Conservation (phyloP, 1,284 basidiomycete genomes). For the Albatrellus sp. region DNA sequence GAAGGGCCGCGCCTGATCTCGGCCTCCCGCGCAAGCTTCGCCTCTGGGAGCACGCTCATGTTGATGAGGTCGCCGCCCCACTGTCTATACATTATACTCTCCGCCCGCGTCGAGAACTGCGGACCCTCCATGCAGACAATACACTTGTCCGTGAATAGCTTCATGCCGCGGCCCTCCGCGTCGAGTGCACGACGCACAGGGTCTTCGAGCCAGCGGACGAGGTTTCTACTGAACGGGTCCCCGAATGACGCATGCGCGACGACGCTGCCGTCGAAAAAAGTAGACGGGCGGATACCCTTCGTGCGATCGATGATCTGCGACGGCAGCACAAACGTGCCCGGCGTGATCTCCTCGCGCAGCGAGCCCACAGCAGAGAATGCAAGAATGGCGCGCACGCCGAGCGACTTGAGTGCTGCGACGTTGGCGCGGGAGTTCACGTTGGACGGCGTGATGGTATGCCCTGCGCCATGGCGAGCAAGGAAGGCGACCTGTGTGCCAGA, state of each 20-base stretch:
- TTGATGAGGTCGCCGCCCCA: conserved; percentile 95
- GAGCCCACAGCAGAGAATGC: conserved; percentile 96
- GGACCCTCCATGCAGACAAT: conserved; percentile 98
- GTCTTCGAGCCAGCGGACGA: conserved; percentile 60
- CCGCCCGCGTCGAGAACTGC: conserved; percentile 89
- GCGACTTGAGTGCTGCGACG: conserved; percentile 88
- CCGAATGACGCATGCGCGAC: conserved; percentile 94
- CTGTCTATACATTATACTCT: conserved; percentile 87
- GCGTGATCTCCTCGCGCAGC: conserved; percentile 89
- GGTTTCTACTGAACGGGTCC: conserved; percentile 69
- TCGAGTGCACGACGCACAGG: conserved; percentile 56
- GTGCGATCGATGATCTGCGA: conserved; percentile 95
- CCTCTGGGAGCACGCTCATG: conserved; percentile 93
- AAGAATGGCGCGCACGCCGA: conserved; percentile 83
- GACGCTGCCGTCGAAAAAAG: conserved; percentile 78
- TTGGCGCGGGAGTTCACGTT: conserved; percentile 81
- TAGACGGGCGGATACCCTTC: conserved; percentile 78
- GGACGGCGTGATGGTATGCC: conserved; percentile 68
- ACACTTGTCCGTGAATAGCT: conserved; percentile 71
- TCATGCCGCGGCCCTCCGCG: conserved; percentile 38
- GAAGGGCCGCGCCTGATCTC: conserved; percentile 64
- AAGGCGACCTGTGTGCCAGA: conserved; percentile 79
- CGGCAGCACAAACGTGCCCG: conserved; percentile 84
- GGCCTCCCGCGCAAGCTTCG: conserved; percentile 91
- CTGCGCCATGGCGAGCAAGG: conserved; percentile 78